Base-by-base conservation (phyloP, 495 filamentous ascomycete species). In the Hypomontagnella monticulosa region DNA sequence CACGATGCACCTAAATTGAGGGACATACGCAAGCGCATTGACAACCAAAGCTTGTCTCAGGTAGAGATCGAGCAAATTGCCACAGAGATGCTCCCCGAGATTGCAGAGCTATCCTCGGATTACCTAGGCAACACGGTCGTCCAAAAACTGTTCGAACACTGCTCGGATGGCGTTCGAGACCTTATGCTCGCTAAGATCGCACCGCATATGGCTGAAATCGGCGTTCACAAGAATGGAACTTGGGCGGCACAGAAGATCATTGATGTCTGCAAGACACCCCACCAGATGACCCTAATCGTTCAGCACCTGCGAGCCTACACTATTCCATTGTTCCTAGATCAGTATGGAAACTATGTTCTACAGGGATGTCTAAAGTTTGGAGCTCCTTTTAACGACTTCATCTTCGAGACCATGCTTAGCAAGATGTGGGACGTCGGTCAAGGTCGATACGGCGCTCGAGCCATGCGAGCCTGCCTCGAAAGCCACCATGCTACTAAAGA, bases 161-260 rank as follows among this genome's bases (percentile, higher is more conserved):
- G 93, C 78, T 96, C 93, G 0, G 95, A 98, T 70, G 76, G 84
- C 11, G 87, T 93, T 44, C 93, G 96, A 71, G 92, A 97, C 78
- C 87, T 89, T 38, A 99, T 99, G 96, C 83, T 99, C 33, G 73
- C 78, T 7, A 88, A 96, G 70, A 94, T 98, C 63, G 84, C 91
- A 9, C 93, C 93, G 54, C 93, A 97, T 74, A 84, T 98, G 70
- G 93, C 93, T 14, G 93, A 98, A 75, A 97, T 98, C 76, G 95
- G 95, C 54, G 88, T 97, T 36, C 95, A 99, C 83, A 99, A 99
- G 83, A 99, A 99, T 68, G 95, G 95, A 40, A 99, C 95, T 4
- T 99, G 95, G 95, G 95, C 95, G 57, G 95, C 93, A 0, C 95
- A 99, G 77, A 99, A 98, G 85, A 98, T 99, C 68, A 97, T 98